Base-by-base conservation (phyloP, 2,329 filamentous ascomycete species). In the Penicillium sp. region DNA sequence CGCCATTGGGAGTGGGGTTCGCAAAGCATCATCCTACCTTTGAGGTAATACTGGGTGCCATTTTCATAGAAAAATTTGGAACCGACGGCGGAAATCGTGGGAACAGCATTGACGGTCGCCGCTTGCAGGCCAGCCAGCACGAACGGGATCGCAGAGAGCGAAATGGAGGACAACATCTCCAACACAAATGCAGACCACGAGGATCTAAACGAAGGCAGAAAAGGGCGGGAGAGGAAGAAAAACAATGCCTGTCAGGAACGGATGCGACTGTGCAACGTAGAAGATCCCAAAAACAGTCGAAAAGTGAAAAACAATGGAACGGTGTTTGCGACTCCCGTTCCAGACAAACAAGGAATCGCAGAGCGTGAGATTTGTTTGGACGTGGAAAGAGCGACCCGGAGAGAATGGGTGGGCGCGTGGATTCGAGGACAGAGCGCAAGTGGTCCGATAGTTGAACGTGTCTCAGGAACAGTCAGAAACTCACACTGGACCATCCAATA, bases 21-120 rank as follows among this genome's bases (percentile, higher is more conserved):
- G 25, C 5, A 7, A 24, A 33, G 4, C 39, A 4, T 7, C 8
- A 32, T 32, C 66, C 43, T 68, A 86, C 88, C 88, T 73, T 90
- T 93, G 68, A 93, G 79, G 68, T 82, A 93, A 76, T 87, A 94
- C 65, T 94, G 88, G 29, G 83, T 77, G 55, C 88, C 88, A 66
- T 90, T 81, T 61, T 80, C 81, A 57, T 82, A 83, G 74, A 94
- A 95, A 75, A 95, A 89, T 71, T 94, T 95, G 73, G 84, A 83
- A 43, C 88, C 88, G 46, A 84, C 80, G 37, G 72, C 70, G n/a
- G 73, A 73, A 53, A 84, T 79, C 46, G 77, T 78, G 33, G 78
- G 71, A 41, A 82, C 71, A 28, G 78, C 74, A 37, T 54, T 51
- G 41, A 61, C 63, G 9, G 58, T 48, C 61, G 59, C 50, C 32